These are phyloP conservation scores for Achaetomiella virescens DNA, from an alignment of 495 filamentous ascomycete genomes.

Conservation along the genomic window DNA sequence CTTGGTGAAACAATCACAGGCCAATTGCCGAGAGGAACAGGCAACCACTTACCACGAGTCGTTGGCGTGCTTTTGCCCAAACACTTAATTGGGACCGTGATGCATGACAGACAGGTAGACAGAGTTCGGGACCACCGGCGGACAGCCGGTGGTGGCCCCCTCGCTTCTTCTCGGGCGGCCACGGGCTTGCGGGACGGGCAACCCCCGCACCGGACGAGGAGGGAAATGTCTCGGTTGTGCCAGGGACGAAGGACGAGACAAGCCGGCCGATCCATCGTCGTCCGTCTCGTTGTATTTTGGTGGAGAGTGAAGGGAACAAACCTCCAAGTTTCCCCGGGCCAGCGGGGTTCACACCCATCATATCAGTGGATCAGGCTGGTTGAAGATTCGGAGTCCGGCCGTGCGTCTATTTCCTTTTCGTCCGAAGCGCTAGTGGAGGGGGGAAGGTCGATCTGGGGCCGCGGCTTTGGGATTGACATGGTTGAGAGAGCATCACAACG, in stretches of 20 bases:
- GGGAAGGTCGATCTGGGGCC: conserved; percentile 3
- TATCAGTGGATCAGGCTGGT: not conserved
- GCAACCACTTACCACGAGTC: not conserved
- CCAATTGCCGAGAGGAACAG: not conserved
- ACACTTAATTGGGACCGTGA: conserved; percentile 29
- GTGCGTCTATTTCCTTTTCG: not conserved
- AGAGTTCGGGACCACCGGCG: conserved; percentile 1
- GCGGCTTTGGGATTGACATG: not conserved
- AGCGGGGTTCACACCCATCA: not conserved
- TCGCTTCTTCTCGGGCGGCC: conserved; percentile 6
- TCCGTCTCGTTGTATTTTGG: not conserved
- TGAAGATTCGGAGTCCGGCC: not conserved
- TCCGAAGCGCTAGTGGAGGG: conserved; percentile 7
- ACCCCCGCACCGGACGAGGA: not conserved
- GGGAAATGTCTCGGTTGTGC: not conserved
- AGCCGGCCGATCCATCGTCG: not conserved
- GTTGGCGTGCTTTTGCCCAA: conserved; percentile 5
- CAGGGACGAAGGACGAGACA: not conserved
- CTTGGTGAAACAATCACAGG: not conserved
- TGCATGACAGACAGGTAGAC: conserved; percentile 5
- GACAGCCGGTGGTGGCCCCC: not conserved
- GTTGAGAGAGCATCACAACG: conserved; percentile 8
- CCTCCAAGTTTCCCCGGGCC: not conserved
- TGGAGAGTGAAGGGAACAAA: not conserved
- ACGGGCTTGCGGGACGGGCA: not conserved